Base-by-base conservation (phyloP, 108 stramenopile genomes). In the Cyclostephanos tholiformis region DNA sequence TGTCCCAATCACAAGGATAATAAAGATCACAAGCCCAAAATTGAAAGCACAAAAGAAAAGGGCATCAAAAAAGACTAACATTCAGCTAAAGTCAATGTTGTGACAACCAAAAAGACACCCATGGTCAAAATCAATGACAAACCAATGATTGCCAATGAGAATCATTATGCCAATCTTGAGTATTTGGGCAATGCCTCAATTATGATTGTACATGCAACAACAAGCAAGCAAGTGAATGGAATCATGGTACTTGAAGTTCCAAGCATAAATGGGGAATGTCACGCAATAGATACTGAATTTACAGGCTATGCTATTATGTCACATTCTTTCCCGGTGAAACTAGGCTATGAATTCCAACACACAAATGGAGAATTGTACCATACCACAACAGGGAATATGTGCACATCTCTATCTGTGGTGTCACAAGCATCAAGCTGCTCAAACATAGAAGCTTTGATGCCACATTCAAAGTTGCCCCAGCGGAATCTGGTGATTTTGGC, bases 21-120 rank as follows among this genome's bases (percentile, higher is more conserved):
- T 8, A 11, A 22, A 75, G n/a, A n/a, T n/a, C n/a, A n/a, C n/a
- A n/a, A n/a, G n/a, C n/a, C n/a, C n/a, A 55, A 5, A 30, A 25
- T n/a, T 36, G 36, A 36, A 27, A 19, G 26, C 26, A 61, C 0
- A 2, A 60, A 16, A 25, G n/a, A 38, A 59, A 29, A n/a, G 9
- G 26, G 5, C 27, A 58, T n/a, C n/a, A 57, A 69, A 57, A 27
- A 61, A 17, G 71, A 27, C 4, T 55, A 22, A 9, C 50, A 51
- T 51, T 51, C 50, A 4, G 10, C 50, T 9, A 4, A 51, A 9
- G 4, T 10, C 4, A 51, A 4, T 8, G 10, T 8, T 51, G 50
- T 4, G 10, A 4, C 50, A 51, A 51, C 50, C 2, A 51, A 51
- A 10, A 51, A 51, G 50, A 51, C 50, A 10, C 58, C 27, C 30